These are phyloP conservation scores for Lentinula raphanica DNA, from an alignment of 768 basidiomycete species.

Conservation along the genomic window DNA sequence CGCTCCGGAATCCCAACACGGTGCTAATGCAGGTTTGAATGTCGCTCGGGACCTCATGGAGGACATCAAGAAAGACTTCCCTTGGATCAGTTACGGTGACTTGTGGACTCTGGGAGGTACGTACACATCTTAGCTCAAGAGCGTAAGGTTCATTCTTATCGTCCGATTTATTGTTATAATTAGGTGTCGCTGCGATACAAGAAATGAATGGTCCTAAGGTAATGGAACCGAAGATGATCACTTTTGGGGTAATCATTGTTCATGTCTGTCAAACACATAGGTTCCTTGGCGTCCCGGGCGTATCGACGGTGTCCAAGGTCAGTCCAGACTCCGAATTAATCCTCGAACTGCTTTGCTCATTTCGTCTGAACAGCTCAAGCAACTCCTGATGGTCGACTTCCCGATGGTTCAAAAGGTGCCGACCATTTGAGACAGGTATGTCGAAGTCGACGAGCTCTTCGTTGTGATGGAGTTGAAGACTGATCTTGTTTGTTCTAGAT, in stretches of 20 bases:
- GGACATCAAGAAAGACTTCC: slow-evolving; percentile 79
- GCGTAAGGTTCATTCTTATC: slow-evolving; percentile 30
- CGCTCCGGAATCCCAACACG: slow-evolving; percentile 79
- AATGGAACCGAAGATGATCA: background rate
- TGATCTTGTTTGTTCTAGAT: slow-evolving; percentile 46
- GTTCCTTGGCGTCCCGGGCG: slow-evolving; percentile 93
- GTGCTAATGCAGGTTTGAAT: slow-evolving; percentile 78
- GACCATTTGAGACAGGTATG: slow-evolving; percentile 79
- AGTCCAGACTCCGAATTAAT: background rate
- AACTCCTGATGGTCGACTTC: slow-evolving; percentile 86
- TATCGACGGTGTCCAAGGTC: slow-evolving; percentile 63
- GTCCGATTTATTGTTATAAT: background rate
- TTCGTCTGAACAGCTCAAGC: slow-evolving; percentile 41
- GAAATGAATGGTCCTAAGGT: slow-evolving; percentile 87
- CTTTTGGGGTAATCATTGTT: background rate
- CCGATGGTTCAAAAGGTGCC: slow-evolving; percentile 78
- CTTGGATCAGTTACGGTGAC: slow-evolving; percentile 95
- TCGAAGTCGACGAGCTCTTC: slow-evolving; percentile 1
- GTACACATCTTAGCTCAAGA: slow-evolving; percentile 56
- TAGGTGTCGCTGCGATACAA: slow-evolving; percentile 23
- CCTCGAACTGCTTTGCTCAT: too few relatives aligned
- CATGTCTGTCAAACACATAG: background rate
- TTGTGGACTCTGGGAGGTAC: slow-evolving; percentile 97
- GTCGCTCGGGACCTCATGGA: slow-evolving; percentile 82
- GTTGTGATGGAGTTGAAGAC: slow-evolving; percentile 1